Conservation (phyloP, 805 yeast species). For the Pichia californica region DNA sequence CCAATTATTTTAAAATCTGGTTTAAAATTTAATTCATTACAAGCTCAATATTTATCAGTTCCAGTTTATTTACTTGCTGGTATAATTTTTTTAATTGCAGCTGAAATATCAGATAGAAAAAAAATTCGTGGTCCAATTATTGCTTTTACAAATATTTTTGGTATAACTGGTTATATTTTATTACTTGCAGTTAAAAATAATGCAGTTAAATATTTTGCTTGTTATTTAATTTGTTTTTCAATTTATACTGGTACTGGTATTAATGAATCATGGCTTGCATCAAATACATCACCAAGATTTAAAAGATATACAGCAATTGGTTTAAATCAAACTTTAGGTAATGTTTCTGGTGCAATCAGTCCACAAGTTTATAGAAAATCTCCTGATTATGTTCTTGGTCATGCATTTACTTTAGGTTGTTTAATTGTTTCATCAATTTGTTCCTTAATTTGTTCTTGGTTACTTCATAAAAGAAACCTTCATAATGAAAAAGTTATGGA, state of each 20-base stretch:
- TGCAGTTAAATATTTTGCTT: constrained; percentile 5
- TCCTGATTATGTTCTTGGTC: constrained; percentile 33
- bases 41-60: constrained; percentile 3
- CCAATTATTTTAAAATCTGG: constrained; percentile 7
- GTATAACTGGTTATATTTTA: constrained; percentile 5
- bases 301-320: constrained; percentile 39
- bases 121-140: constrained; percentile 1
- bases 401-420: constrained; percentile 34
- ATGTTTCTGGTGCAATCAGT: constrained; percentile 39
- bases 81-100: background rate
- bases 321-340: constrained; percentile 38
- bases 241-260: constrained; percentile 26
- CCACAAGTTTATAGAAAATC: constrained; percentile 37
- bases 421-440: background rate
- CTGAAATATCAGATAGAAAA: constrained; percentile 5
- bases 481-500: constrained; percentile 3
- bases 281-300: constrained; percentile 36
- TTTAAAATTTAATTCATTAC: background rate
- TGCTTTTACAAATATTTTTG: constrained; percentile 6
- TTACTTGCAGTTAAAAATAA: background rate
- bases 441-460: background rate
- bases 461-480: background rate
- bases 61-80: constrained; percentile 7
- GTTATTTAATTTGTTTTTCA: constrained; percentile 24
- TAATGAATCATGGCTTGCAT: constrained; percentile 38